phyloP scores from a whole-genome alignment of 257 asterid species.

The Penstemon barbatus region DNA sequence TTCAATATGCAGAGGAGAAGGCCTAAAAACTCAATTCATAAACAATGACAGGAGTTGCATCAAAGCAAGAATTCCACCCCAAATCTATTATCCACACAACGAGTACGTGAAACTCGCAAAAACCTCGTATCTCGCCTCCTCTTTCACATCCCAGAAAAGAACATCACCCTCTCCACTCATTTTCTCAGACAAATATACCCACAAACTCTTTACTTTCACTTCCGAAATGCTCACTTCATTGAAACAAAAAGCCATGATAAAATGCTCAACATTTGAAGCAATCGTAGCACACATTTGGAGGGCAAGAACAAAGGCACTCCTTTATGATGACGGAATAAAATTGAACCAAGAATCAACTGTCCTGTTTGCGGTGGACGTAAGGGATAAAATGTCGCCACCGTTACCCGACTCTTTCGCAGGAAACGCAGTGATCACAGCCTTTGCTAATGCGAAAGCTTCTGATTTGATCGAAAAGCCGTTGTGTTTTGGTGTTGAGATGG shows the following conservation, averaged over 20 bases:
- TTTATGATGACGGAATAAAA: background rate
- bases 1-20: slow-evolving; percentile 43
- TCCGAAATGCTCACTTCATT: slow-evolving; percentile 27
- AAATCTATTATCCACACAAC: slow-evolving; percentile 39
- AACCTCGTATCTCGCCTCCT: slow-evolving; percentile 30
- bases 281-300: slow-evolving; percentile 46
- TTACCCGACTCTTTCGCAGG: slow-evolving; percentile 32
- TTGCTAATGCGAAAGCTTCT: slow-evolving; percentile 26
- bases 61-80: slow-evolving; percentile 49
- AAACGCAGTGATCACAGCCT: slow-evolving; percentile 46
- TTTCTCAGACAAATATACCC: slow-evolving; percentile 37
- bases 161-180: slow-evolving; percentile 37
- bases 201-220: slow-evolving; percentile 39
- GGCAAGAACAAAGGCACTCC: slow-evolving; percentile 39
- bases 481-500: slow-evolving; percentile 32
- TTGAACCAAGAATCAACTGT: slow-evolving; percentile 32
- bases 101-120: slow-evolving; percentile 33
- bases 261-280: slow-evolving; percentile 50
- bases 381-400: slow-evolving; percentile 34
- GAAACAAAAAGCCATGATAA: slow-evolving; percentile 29
- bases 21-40: slow-evolving; percentile 20
- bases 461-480: slow-evolving; percentile 31
- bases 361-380: slow-evolving; percentile 45
- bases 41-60: slow-evolving; percentile 40
- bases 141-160: slow-evolving; percentile 40